These are phyloP conservation scores for Tylopilus sp. DNA, from an alignment of 768 basidiomycete genomes.

Conservation along the genomic window DNA sequence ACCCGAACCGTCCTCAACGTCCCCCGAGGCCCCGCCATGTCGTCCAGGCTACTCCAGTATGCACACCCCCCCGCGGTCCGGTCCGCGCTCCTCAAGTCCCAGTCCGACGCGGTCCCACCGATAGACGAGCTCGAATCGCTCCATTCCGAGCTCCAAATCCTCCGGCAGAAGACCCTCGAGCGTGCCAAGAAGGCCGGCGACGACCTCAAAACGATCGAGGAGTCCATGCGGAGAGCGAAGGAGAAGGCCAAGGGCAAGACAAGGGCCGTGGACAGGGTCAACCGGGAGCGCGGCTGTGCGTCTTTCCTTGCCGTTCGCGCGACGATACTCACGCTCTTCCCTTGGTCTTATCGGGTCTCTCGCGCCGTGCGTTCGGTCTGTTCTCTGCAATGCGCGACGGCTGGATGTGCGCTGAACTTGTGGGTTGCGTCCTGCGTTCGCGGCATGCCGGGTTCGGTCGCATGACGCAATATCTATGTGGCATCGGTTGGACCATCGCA, in stretches of 20 bases:
- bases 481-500: conserved; percentile 12
- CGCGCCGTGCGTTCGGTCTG: conserved; percentile 1
- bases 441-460: not conserved
- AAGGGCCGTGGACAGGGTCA: conserved; percentile 65
- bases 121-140: conserved; percentile 69
- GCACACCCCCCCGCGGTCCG: conserved; percentile 45
- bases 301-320: conserved; percentile 27
- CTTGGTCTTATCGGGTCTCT: conserved; percentile 17
- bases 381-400: conserved; percentile 8
- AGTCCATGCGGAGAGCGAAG: conserved; percentile 72
- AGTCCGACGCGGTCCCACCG: conserved; percentile 63
- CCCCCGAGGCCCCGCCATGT: conserved; percentile 44
- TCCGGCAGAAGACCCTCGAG: conserved; percentile 54
- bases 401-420: conserved; percentile 9
- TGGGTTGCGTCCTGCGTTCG: not conserved
- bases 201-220: conserved; percentile 71
- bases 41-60: conserved; percentile 56
- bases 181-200: conserved; percentile 72
- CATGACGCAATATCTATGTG: conserved; percentile 15
- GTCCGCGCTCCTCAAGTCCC: conserved; percentile 60
- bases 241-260: conserved; percentile 75
- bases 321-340: conserved; percentile 10
- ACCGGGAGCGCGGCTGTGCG: conserved; percentile 75
- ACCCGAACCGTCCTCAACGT: conserved; percentile 10
- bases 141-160: conserved; percentile 54